A percentile compares a stretch with the other conserved stretches of the same genome.
phyloP scores from a whole-genome alignment of 2,329 filamentous ascomycete species.

The Podosphaera xanthii region DNA sequence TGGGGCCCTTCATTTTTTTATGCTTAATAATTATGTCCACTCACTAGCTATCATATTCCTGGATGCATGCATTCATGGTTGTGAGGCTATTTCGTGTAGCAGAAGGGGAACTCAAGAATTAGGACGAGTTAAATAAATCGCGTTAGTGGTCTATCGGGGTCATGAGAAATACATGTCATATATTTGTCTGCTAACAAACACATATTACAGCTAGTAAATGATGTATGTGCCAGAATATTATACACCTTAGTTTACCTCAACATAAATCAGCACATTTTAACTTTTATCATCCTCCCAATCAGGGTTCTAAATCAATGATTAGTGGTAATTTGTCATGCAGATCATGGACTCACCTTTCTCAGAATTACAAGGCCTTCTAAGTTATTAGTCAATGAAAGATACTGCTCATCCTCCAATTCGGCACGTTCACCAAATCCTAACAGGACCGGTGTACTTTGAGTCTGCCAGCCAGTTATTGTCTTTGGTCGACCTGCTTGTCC shows the following conservation, averaged over 20 bases:
- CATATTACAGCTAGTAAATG: neutral
- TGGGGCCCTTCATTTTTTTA: no score
- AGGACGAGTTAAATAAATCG: no score
- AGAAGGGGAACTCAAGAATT: no score
- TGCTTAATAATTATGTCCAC: no score
- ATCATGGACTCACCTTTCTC: conserved; percentile 50
- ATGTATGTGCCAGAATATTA: conserved; percentile 9
- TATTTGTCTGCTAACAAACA: neutral
- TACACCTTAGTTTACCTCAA: conserved; percentile 15
- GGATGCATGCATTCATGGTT: no score
- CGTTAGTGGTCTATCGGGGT: no score
- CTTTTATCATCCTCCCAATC: conserved; percentile 29
- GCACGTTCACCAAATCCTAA: conserved; percentile 87
- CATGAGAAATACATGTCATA: neutral
- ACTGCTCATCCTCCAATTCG: conserved; percentile 93
- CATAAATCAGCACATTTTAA: conserved; percentile 7
- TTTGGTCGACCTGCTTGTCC: conserved; percentile 92
- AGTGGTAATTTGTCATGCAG: neutral
- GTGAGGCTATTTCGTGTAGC: no score
- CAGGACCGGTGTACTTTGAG: conserved; percentile 93
- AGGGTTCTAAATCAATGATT: conserved; percentile 22
- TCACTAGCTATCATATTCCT: no score
- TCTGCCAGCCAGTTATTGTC: conserved; percentile 99
- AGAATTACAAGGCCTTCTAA: conserved; percentile 90
- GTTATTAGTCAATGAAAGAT: conserved; percentile 73